Evolutionary conservation across 2,329 filamentous ascomycete genomes (phyloP).

Genomic region (Phyllachora maydis): DNA sequence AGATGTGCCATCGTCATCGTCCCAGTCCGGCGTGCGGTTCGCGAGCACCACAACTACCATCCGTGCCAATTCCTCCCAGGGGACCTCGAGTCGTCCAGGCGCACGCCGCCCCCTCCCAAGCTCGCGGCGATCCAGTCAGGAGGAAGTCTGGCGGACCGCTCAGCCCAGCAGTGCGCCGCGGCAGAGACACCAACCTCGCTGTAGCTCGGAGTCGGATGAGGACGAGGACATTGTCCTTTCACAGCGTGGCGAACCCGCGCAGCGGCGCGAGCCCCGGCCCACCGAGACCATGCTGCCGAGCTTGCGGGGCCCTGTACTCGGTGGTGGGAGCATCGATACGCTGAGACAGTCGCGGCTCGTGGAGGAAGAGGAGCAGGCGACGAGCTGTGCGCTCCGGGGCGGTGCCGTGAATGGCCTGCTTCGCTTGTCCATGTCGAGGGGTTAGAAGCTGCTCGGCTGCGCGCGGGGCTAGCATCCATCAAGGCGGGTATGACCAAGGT

Average conservation of each 20-base stretch:
- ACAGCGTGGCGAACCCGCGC: background rate
- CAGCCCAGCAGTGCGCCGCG: background rate
- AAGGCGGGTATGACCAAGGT: too few species aligned
- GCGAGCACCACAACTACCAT: constrained; percentile 3
- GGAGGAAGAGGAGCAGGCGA: constrained; percentile 12
- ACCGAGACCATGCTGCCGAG: background rate
- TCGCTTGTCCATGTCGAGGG: constrained; percentile 12
- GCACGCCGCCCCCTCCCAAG: background rate
- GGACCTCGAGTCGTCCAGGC: constrained; percentile 31
- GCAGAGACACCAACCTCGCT: constrained; percentile 2
- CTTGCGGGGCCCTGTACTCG: constrained; percentile 1
- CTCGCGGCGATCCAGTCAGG: background rate
- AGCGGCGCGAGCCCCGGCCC: background rate
- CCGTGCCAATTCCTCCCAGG: constrained; percentile 53
- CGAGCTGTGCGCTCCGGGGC: constrained; percentile 23
- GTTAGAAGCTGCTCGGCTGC: too few species aligned
- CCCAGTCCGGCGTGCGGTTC: too few species aligned
- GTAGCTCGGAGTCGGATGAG: background rate
- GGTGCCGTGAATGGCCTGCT: constrained; percentile 30
- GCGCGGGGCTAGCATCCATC: too few species aligned
- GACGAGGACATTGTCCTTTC: background rate
- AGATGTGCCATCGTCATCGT: too few species aligned
- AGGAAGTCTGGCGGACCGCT: too few species aligned
- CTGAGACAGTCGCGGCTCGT: constrained; percentile 2
- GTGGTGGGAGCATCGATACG: background rate